These are phyloP conservation scores for Neofusicoccum sp. DNA, from an alignment of 2,329 filamentous ascomycete species.

Conservation along the genomic window DNA sequence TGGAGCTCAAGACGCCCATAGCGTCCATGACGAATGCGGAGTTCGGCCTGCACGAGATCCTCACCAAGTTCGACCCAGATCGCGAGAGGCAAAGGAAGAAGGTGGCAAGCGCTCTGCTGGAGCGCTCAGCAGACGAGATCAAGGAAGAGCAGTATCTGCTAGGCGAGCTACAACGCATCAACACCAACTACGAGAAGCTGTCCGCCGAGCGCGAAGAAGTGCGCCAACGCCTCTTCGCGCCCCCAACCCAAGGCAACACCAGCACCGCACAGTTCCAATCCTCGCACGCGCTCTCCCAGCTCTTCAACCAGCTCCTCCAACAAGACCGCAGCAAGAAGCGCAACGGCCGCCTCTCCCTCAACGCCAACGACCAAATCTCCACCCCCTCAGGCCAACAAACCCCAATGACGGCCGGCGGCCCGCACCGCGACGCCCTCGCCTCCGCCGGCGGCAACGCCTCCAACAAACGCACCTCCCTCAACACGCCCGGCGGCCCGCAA, in stretches of 20 bases:
- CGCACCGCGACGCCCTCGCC: slow-evolving; percentile 40
- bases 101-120: slow-evolving; percentile 76
- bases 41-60: slow-evolving; percentile 77
- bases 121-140: slow-evolving; percentile 80
- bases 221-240: slow-evolving; percentile 82
- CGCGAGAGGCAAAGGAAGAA: slow-evolving; percentile 80
- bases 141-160: slow-evolving; percentile 88
- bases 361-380: slow-evolving; percentile 34
- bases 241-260: slow-evolving; percentile 59
- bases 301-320: slow-evolving; percentile 78
- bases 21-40: slow-evolving; percentile 76
- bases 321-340: slow-evolving; percentile 89
- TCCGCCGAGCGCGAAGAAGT: slow-evolving; percentile 86
- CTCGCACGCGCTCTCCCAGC: slow-evolving; percentile 72
- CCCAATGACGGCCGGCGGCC: slow-evolving; percentile 10
- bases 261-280: slow-evolving; percentile 63
- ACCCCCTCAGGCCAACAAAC: slow-evolving; percentile 29
- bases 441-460: slow-evolving; percentile 19
- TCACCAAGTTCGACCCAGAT: slow-evolving; percentile 79
- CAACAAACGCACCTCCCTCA: slow-evolving; percentile 27
- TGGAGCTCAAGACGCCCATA: slow-evolving; percentile 41
- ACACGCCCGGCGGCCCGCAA: slow-evolving; percentile 22
- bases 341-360: slow-evolving; percentile 45
- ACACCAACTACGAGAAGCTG: slow-evolving; percentile 79
- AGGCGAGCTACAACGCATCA: slow-evolving; percentile 86